Percentiles rank a stretch among this genome's conserved stretches.
Evolutionary conservation across 306 rosid species (phyloP).

Genomic region (Purshia tridentata): DNA sequence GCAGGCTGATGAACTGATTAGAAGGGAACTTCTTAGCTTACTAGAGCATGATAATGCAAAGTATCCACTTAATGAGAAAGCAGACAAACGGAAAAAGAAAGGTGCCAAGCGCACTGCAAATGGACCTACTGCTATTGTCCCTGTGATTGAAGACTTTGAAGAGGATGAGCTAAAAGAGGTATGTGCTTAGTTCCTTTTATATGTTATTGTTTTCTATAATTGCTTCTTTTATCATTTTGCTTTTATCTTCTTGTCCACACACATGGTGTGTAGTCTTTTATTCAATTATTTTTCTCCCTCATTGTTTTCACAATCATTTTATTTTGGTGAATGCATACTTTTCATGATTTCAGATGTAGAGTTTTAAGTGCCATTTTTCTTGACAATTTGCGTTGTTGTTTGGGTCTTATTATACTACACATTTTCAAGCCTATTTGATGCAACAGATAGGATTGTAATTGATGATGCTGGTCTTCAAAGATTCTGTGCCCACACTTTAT

Average conservation of each 20-base stretch:
- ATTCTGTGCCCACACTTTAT: not conserved
- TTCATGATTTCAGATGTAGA: too few species aligned
- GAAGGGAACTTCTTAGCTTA: conserved; percentile 66
- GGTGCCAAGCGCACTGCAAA: conserved; percentile 54
- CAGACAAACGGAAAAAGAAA: conserved; percentile 70
- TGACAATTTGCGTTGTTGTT: not conserved
- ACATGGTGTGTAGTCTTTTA: not conserved
- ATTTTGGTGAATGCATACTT: too few species aligned
- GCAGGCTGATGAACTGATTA: conserved; percentile 83
- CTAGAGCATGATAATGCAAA: conserved; percentile 88
- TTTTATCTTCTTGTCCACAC: not conserved
- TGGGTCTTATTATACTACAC: not conserved
- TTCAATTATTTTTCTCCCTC: not conserved
- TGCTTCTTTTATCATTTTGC: conserved; percentile 7
- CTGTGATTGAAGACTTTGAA: conserved; percentile 74
- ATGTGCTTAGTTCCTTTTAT: conserved; percentile 24
- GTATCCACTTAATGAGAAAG: conserved; percentile 70
- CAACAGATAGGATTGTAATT: not conserved
- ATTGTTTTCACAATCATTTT: too few species aligned
- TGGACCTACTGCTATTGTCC: conserved; percentile 45
- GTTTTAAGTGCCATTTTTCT: too few species aligned
- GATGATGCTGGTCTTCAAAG: not conserved
- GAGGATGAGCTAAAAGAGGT: conserved; percentile 75
- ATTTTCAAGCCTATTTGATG: not conserved
- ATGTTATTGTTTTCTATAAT: conserved; percentile 8